phyloP scores from a whole-genome alignment of 78 protist species.

The Capsaspora owczarzaki region DNA sequence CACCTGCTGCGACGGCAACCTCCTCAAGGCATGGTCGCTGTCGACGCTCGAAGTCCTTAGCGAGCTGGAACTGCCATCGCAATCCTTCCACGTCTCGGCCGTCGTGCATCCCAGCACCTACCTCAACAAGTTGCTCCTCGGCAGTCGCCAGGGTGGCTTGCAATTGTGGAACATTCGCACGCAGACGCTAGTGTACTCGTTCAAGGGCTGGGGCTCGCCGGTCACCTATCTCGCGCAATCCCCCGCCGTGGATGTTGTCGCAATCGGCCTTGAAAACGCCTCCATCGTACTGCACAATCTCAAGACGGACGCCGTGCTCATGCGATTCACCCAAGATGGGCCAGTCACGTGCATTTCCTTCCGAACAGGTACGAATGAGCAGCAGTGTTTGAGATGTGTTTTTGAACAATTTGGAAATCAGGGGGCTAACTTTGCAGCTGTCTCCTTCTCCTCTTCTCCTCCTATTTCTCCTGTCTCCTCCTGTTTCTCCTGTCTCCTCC shows the following conservation, averaged over 20 bases:
- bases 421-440: no score
- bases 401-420: no score
- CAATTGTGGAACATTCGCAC: constrained; percentile 51
- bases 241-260: constrained; percentile 66
- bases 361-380: no score
- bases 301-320: constrained; percentile 26
- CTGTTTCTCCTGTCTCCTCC: background rate
- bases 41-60: background rate
- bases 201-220: background rate
- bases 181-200: constrained; percentile 19
- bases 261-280: constrained; percentile 59
- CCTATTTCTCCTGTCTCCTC: background rate
- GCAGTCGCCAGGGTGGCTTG: constrained; percentile 27
- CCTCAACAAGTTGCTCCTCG: constrained; percentile 65
- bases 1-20: background rate
- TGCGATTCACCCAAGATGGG: background rate
- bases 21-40: background rate
- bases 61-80: background rate
- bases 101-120: constrained; percentile 56
- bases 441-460: background rate
- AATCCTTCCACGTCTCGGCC: constrained; percentile 22
- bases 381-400: no score
- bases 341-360: constrained; percentile 46
- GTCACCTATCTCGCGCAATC: constrained; percentile 44
- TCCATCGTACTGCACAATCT: constrained; percentile 38